Evolutionary conservation across 2,329 filamentous ascomycete genomes (phyloP).

Genomic region (Claviceps sp.): DNA sequence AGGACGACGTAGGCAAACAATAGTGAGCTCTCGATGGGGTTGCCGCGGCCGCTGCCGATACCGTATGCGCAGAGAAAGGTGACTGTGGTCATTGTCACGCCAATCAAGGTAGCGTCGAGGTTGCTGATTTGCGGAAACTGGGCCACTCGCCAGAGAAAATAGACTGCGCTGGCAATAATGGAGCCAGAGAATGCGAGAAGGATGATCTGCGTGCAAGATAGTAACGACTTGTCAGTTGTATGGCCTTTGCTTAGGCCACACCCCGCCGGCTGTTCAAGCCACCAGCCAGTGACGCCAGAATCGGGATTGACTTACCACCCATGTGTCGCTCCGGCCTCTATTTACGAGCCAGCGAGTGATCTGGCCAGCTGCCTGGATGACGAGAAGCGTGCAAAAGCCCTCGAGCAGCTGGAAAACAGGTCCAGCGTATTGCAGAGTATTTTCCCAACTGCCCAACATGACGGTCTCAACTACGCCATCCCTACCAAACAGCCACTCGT

Average conservation of each 20-base stretch:
- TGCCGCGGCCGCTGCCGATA: conserved; percentile 85
- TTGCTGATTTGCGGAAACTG: conserved; percentile 90
- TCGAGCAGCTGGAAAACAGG: conserved; percentile 90
- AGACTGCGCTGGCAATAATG: conserved; percentile 83
- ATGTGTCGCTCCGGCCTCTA: conserved; percentile 81
- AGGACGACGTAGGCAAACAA: conserved; percentile 97
- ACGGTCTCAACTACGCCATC: conserved; percentile 68
- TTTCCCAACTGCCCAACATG: conserved; percentile 81
- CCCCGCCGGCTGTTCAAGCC: too few species aligned
- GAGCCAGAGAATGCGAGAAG: conserved; percentile 79
- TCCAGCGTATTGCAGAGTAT: conserved; percentile 74
- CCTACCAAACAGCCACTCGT: conserved; percentile 79
- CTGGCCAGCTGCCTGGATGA: conserved; percentile 90
- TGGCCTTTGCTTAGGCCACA: too few species aligned
- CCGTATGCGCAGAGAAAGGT: conserved; percentile 90
- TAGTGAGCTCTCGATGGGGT: conserved; percentile 86
- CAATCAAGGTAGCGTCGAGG: conserved; percentile 83
- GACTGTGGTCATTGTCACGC: conserved; percentile 80
- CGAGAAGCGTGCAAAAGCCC: conserved; percentile 89
- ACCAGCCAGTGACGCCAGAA: too few species aligned
- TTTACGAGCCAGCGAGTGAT: conserved; percentile 94
- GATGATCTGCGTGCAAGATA: conserved; percentile 48
- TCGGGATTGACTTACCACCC: conserved; percentile 59
- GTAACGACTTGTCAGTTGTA: too few species aligned
- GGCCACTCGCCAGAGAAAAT: conserved; percentile 91